Percentiles rank a stretch among this genome's conserved stretches.
These are phyloP conservation scores for Diaporthe vexans DNA, from an alignment of 2,329 filamentous ascomycete genomes.

Conservation along the genomic window DNA sequence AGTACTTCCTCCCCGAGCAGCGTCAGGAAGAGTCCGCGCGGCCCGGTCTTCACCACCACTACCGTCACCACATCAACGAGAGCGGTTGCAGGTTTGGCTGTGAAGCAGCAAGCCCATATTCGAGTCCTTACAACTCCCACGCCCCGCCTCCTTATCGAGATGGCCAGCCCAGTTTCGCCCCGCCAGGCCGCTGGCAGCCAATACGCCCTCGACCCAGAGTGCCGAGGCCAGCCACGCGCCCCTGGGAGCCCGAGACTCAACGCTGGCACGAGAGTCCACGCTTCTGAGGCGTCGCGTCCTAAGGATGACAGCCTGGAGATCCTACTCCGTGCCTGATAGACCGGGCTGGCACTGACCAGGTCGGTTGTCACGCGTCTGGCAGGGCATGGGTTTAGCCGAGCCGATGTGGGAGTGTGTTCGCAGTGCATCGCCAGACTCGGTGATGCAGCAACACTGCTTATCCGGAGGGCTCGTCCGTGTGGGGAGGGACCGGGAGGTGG, in stretches of 20 bases:
- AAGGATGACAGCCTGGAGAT: background rate
- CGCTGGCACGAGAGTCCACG: constrained; percentile 14
- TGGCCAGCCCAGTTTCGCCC: background rate
- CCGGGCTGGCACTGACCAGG: background rate
- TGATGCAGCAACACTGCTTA: constrained; percentile 9
- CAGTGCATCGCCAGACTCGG: background rate
- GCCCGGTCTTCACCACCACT: background rate
- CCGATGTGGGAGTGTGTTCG: background rate
- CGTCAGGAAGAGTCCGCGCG: background rate
- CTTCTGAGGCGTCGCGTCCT: constrained; percentile 17
- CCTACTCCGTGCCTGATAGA: background rate
- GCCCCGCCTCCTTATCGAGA: constrained; percentile 3
- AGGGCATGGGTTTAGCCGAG: background rate
- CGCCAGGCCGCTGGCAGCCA: constrained; percentile 16
- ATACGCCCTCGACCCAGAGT: background rate
- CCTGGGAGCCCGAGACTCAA: constrained; percentile 16
- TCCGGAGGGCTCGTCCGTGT: background rate
- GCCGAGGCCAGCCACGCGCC: background rate
- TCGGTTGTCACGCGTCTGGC: background rate
- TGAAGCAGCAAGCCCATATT: background rate
- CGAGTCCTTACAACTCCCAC: background rate
- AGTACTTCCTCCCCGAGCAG: constrained; percentile 7
- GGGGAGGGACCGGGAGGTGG: constrained; percentile 17
- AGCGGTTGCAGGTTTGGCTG: constrained; percentile 6
- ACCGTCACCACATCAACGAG: background rate